Conservation (phyloP, 1,284 basidiomycete species). For the Agaricales sp. region DNA sequence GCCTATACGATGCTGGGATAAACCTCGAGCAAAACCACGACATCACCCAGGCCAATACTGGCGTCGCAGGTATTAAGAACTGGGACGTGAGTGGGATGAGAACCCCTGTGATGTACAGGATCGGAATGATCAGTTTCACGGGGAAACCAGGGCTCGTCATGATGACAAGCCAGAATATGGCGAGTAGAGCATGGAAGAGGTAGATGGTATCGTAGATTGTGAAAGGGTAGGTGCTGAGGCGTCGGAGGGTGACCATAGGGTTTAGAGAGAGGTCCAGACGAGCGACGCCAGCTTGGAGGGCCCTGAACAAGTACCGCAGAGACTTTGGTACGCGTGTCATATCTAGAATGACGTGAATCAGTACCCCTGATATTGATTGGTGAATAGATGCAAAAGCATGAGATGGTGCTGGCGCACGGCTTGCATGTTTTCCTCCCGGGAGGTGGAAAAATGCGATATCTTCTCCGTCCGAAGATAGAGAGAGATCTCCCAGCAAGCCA, state of each 20-base stretch:
- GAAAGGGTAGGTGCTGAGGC: slow-evolving; percentile 53
- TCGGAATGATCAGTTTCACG: slow-evolving; percentile 75
- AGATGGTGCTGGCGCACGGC: no score
- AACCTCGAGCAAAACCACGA: slow-evolving; percentile 83
- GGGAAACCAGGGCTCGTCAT: slow-evolving; percentile 69
- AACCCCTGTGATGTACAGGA: slow-evolving; percentile 58
- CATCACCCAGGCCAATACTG: slow-evolving; percentile 80
- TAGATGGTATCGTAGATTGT: slow-evolving; percentile 51
- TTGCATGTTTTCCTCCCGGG: no score
- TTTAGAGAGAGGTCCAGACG: slow-evolving; percentile 73
- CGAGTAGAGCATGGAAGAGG: slow-evolving; percentile 53
- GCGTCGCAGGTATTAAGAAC: slow-evolving; percentile 86
- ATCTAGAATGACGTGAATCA: neutral
- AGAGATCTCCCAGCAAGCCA: no score
- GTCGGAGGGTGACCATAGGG: slow-evolving; percentile 57
- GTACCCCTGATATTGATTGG: no score
- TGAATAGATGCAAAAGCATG: no score
- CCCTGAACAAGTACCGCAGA: slow-evolving; percentile 13
- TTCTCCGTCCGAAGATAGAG: no score
- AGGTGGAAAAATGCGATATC: no score
- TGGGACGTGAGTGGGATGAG: slow-evolving; percentile 85
- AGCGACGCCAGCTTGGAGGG: slow-evolving; percentile 47
- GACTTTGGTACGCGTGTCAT: neutral
- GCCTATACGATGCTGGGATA: slow-evolving; percentile 68
- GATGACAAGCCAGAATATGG: slow-evolving; percentile 68